Percentiles rank a stretch among this genome's conserved stretches.
These are phyloP conservation scores for Globisporangium barbulae DNA, from an alignment of 352 stramenopile genomes.

Conservation along the genomic window DNA sequence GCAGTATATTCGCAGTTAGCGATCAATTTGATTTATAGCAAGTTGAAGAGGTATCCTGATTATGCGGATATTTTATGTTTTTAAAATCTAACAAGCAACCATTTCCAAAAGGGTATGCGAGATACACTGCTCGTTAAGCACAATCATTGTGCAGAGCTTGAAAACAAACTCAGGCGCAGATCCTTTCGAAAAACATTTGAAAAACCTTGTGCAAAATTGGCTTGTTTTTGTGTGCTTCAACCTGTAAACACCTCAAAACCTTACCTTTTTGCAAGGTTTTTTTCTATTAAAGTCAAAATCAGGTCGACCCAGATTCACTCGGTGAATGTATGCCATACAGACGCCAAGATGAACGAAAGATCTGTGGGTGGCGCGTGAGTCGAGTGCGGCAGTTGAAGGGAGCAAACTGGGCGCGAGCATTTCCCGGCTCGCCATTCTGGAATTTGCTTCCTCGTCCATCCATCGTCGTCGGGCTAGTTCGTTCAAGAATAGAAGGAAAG, in stretches of 20 bases:
- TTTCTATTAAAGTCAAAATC: constrained; percentile 15
- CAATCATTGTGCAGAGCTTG: background rate
- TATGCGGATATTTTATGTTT: background rate
- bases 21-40: background rate
- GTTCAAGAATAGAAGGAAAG: constrained; percentile 17
- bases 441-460: constrained; percentile 51
- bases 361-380: constrained; percentile 13
- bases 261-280: constrained; percentile 1
- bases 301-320: constrained; percentile 14
- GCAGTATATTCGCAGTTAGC: background rate
- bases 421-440: constrained; percentile 37
- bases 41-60: background rate
- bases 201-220: background rate
- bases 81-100: background rate
- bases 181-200: background rate
- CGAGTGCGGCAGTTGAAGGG: constrained; percentile 17
- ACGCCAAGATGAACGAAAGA: constrained; percentile 3
- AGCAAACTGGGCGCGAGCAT: background rate
- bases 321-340: constrained; percentile 29
- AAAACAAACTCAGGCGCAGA: background rate
- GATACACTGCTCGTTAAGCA: background rate
- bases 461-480: constrained; percentile 7
- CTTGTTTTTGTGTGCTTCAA: constrained; percentile 15
- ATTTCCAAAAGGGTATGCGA: background rate
- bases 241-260: constrained; percentile 12